A percentile compares a stretch with the other conserved stretches of the same genome.
Evolutionary conservation across 1,139 yeast genomes (phyloP).

Genomic region (Yamadazyma atmosphaerica): DNA sequence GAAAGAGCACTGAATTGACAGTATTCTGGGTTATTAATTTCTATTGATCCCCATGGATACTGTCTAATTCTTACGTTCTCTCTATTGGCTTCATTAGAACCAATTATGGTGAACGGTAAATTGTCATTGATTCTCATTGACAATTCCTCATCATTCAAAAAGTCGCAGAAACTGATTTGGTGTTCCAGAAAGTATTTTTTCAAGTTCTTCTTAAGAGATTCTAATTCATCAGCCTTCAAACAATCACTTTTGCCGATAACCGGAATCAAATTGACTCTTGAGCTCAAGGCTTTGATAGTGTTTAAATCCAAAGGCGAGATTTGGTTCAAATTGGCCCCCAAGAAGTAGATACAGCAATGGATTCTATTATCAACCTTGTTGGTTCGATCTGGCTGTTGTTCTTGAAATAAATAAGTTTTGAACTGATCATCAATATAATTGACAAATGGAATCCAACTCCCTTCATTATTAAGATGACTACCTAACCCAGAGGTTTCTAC

Average conservation of each 20-base stretch:
- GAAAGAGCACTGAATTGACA: slow-evolving; percentile 65
- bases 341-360: slow-evolving; percentile 75
- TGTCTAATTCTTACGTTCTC: slow-evolving; percentile 57
- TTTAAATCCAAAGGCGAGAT: slow-evolving; percentile 61
- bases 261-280: slow-evolving; percentile 73
- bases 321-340: slow-evolving; percentile 56
- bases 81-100: slow-evolving; percentile 47
- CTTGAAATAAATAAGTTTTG: slow-evolving; percentile 57
- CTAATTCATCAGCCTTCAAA: slow-evolving; percentile 45
- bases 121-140: slow-evolving; percentile 27
- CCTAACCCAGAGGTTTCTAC: slow-evolving; percentile 43
- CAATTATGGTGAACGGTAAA: slow-evolving; percentile 64
- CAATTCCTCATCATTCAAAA: slow-evolving; percentile 45
- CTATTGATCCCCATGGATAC: slow-evolving; percentile 75
- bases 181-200: slow-evolving; percentile 44
- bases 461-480: slow-evolving; percentile 39
- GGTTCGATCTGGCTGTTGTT: slow-evolving; percentile 68
- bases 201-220: slow-evolving; percentile 44
- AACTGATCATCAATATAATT: slow-evolving; percentile 64
- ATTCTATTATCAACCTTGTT: slow-evolving; percentile 57
- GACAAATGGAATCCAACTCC: slow-evolving; percentile 58
- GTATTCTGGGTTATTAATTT: slow-evolving; percentile 62
- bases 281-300: slow-evolving; percentile 66
- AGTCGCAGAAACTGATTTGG: slow-evolving; percentile 57
- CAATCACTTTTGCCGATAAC: slow-evolving; percentile 76